phyloP scores from a whole-genome alignment of 176 grass and related monocot species.

The Phoenix roebelenii region DNA sequence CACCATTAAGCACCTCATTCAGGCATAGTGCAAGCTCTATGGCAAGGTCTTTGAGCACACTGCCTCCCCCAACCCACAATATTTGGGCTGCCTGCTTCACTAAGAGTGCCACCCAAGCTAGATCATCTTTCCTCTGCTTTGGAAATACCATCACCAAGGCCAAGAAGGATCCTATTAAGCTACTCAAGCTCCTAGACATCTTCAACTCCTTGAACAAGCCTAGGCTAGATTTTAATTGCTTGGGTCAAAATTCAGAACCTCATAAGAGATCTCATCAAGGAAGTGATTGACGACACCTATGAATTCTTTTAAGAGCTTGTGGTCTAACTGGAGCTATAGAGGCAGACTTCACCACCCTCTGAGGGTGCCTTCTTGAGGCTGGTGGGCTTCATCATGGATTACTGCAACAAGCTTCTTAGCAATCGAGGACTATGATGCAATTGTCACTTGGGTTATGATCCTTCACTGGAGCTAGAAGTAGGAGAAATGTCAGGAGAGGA shows the following conservation, averaged over 20 bases:
- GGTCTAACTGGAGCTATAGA: conserved; percentile 15
- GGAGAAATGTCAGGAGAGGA: conserved; percentile 11
- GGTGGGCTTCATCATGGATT: conserved; percentile 16
- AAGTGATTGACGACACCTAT: conserved; percentile 6
- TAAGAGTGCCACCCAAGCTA: conserved; percentile 29
- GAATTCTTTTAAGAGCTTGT: conserved; percentile 19
- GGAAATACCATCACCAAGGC: conserved; percentile 37
- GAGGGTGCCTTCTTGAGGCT: conserved; percentile 11
- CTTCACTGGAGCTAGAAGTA: conserved; percentile 15
- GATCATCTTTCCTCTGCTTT: conserved; percentile 63
- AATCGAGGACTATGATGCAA: not conserved
- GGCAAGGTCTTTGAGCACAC: conserved; percentile 36
- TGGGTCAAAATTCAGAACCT: conserved; percentile 12
- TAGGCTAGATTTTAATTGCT: conserved; percentile 14
- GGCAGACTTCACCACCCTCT: not conserved
- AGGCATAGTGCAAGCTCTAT: conserved; percentile 48
- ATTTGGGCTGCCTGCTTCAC: conserved; percentile 35
- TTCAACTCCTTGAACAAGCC: conserved; percentile 15
- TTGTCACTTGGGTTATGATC: conserved; percentile 8
- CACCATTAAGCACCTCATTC: conserved; percentile 39
- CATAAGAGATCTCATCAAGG: conserved; percentile 15
- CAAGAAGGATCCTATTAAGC: conserved; percentile 85
- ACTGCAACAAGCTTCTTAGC: conserved; percentile 9
- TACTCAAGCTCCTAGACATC: conserved; percentile 15
- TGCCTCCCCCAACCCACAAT: conserved; percentile 8